These are phyloP conservation scores for Canavalia ensiformis DNA, from an alignment of 306 rosid species.

Conservation along the genomic window DNA sequence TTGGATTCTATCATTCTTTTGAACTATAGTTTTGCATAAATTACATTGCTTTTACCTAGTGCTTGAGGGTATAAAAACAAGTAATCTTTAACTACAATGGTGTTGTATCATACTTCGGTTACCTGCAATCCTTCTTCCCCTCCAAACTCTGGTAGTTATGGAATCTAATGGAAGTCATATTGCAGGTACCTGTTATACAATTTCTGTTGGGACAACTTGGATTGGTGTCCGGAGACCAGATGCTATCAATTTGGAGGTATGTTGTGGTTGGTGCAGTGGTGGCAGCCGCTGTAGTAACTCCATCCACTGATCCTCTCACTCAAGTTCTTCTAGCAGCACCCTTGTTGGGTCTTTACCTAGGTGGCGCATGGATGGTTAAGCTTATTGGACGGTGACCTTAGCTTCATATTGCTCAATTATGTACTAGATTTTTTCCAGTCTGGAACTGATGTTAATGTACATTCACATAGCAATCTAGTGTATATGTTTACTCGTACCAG, in stretches of 20 bases:
- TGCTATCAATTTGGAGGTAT: conserved; percentile 97
- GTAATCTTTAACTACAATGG: background rate
- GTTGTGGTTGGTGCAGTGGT: conserved; percentile 96
- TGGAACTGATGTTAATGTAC: conserved; percentile 51
- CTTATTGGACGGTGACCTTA: conserved; percentile 70
- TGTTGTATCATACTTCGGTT: background rate
- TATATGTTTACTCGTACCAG: conserved; percentile 38
- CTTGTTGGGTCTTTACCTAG: conserved; percentile 83
- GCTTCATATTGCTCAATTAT: conserved; percentile 12
- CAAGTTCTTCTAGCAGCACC: conserved; percentile 90
- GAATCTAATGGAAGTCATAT: conserved; percentile 39
- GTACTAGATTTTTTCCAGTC: conserved; percentile 10
- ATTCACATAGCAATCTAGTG: conserved; percentile 54
- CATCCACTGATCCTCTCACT: conserved; percentile 93
- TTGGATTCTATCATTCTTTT: conserved; percentile 6
- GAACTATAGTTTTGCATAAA: conserved; percentile 28
- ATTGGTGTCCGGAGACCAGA: conserved; percentile 86
- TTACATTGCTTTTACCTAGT: background rate
- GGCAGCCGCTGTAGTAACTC: conserved; percentile 86
- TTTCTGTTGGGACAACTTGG: conserved; percentile 88
- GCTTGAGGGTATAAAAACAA: conserved; percentile 31
- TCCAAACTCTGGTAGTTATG: conserved; percentile 1
- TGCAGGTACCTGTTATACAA: conserved; percentile 91
- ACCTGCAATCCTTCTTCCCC: background rate
- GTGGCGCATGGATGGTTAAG: conserved; percentile 97